Base-by-base conservation (phyloP, 2,329 filamentous ascomycete genomes). In the Helminthosporium solani region DNA sequence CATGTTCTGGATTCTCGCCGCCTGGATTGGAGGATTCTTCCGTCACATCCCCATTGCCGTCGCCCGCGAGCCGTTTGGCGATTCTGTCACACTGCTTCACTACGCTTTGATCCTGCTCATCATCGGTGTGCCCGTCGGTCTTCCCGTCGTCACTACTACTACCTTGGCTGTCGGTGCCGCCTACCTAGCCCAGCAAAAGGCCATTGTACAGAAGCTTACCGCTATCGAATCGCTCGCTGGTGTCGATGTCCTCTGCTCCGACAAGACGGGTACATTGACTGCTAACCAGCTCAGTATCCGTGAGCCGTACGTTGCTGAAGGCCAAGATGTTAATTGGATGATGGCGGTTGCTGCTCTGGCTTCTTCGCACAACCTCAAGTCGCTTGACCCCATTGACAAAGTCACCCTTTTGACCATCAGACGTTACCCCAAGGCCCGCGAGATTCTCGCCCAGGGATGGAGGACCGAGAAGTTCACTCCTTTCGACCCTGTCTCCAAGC, bases 241-340 rank as follows among this genome's bases (percentile, higher is more conserved):
- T 81, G 86, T 88, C 54, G 85, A 89, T 64, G 83, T 89, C 61
- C 83, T 89, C 56, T 90, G 86, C 78, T 89, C 86, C 61, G 86
- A 90, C 75, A 89, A 90, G 81, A 89, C 86, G 36, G 86, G 86
- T 76, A 90, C 86, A 27, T 78, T 89, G 59, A 87, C 84, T 47
- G 84, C 84, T 58, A 87, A 87, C 71, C 85, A 89, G 76, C 79
- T 89, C 42, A 85, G 81, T 63, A 86, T 89, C 64, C 85, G 86
- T 68, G 86, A 89, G 66, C 86, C 86, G 16, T 89, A 85, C 72
- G 85, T 88, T 48, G 82, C 84, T 50, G 86, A 88, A 70, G 86
- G 86, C 60, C 82, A 87, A 66, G 85, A 88, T 71, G 82, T 88
- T 70, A 86, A 89, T 77, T 89, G 85, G 85, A 88, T 89, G 85